These are phyloP conservation scores for Candida glucosophila DNA, from an alignment of 1,139 yeast genomes.

Conservation along the genomic window DNA sequence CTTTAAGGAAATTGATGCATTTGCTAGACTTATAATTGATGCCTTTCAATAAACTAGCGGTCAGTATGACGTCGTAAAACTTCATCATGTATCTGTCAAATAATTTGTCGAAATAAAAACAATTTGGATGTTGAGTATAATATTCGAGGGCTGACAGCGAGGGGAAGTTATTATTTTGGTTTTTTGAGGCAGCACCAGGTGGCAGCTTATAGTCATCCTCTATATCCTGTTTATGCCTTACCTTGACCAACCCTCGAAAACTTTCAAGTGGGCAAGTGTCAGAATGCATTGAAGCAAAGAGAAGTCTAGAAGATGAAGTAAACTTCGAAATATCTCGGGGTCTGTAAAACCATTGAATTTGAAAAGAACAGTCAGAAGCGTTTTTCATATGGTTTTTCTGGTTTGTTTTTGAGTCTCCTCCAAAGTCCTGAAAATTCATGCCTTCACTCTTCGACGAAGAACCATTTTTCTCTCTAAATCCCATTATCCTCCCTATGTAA, in stretches of 20 bases:
- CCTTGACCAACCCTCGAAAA: constrained; percentile 68
- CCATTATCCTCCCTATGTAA: constrained; percentile 79
- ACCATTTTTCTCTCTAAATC: constrained; percentile 42
- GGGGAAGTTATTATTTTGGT: constrained; percentile 3
- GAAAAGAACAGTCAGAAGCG: constrained; percentile 49
- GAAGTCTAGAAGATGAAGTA: constrained; percentile 61
- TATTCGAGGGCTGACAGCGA: constrained; percentile 34
- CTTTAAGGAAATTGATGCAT: constrained; percentile 54
- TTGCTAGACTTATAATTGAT: constrained; percentile 42
- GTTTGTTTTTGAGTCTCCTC: constrained; percentile 5
- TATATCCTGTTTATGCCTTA: constrained; percentile 60
- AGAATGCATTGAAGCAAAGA: constrained; percentile 81
- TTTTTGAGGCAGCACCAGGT: constrained; percentile 1
- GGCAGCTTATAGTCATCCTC: constrained; percentile 27
- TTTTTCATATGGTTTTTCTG: too few species aligned
- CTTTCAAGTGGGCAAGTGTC: constrained; percentile 75
- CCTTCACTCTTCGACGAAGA: not conserved
- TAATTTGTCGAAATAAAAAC: constrained; percentile 77
- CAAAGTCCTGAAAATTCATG: not conserved
- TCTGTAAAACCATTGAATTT: constrained; percentile 87
- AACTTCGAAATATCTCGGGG: constrained; percentile 75
- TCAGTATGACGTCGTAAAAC: constrained; percentile 61
- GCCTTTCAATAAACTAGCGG: constrained; percentile 41
- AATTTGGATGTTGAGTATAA: constrained; percentile 52
- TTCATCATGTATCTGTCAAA: constrained; percentile 83